A percentile compares a stretch with the other conserved stretches of the same genome.
phyloP scores from a whole-genome alignment of 345 rosid genomes.

The Leavenworthia alabamica region DNA sequence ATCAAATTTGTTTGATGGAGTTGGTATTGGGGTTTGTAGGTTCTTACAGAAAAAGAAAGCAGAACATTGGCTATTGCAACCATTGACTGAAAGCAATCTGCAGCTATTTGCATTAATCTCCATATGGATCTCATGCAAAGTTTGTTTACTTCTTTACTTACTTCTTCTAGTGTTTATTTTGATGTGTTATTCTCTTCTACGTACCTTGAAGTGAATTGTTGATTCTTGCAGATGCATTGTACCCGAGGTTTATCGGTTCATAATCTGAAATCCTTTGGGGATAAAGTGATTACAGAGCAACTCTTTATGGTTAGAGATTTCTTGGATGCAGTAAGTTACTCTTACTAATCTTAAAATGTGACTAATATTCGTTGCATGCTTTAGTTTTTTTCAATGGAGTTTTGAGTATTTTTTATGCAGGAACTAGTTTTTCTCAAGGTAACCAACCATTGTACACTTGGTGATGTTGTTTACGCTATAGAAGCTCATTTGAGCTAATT shows the following conservation, averaged over 20 bases:
- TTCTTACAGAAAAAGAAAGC: conserved; percentile 17
- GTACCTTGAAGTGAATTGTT: conserved; percentile 16
- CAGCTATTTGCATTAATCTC: conserved; percentile 65
- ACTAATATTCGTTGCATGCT: neutral
- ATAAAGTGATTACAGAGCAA: conserved; percentile 50
- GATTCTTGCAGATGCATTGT: conserved; percentile 36
- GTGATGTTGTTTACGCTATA: neutral
- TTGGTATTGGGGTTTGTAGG: conserved; percentile 29
- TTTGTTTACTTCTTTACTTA: conserved; percentile 13
- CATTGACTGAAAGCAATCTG: conserved; percentile 59
- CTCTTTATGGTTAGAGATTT: conserved; percentile 63
- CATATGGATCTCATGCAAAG: conserved; percentile 74
- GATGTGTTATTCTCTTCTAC: conserved; percentile 19
- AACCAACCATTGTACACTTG: conserved; percentile 2
- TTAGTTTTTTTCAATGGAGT: neutral
- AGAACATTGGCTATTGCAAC: conserved; percentile 58
- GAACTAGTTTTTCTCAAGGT: conserved; percentile 71
- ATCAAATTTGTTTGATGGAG: neutral
- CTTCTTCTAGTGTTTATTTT: neutral
- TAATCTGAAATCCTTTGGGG: conserved; percentile 48
- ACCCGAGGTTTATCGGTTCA: conserved; percentile 46
- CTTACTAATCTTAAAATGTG: neutral
- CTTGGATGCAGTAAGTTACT: conserved; percentile 59
- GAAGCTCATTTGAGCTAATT: neutral
- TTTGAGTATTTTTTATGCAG: conserved; percentile 31